Evolutionary conservation across 805 yeast species (phyloP).

Genomic region (Millerago galiae): DNA sequence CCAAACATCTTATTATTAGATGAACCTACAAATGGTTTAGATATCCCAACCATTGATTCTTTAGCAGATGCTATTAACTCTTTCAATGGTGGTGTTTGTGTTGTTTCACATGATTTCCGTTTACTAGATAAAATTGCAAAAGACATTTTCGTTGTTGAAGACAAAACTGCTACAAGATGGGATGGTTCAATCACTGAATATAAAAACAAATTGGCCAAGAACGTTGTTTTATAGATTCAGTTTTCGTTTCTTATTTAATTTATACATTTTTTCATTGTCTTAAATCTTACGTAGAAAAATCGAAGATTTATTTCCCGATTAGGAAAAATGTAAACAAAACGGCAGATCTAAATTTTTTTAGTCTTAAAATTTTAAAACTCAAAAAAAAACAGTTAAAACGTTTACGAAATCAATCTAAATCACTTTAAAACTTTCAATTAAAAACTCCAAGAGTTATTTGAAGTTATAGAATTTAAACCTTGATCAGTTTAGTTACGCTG

Average conservation of each 20-base stretch:
- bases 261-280: not conserved
- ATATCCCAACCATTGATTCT: constrained; percentile 96
- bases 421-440: not conserved
- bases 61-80: constrained; percentile 92
- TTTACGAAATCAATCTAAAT: too few species aligned
- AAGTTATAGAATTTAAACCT: not conserved
- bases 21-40: constrained; percentile 99
- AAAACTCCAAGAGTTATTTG: too few species aligned
- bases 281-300: too few species aligned
- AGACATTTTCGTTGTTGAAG: constrained; percentile 93
- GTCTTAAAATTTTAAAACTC: not conserved
- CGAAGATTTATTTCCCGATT: constrained; percentile 2
- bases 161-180: constrained; percentile 96
- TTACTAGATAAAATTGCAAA: constrained; percentile 94
- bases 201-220: constrained; percentile 90
- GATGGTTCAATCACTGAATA: constrained; percentile 84
- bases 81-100: constrained; percentile 97
- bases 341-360: not conserved
- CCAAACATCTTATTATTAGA: constrained; percentile 94
- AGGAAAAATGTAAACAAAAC: constrained; percentile 11
- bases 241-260: not conserved
- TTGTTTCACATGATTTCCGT: constrained; percentile 98
- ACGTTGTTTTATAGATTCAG: constrained; percentile 58
- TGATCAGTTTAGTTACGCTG: too few species aligned
- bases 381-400: not conserved